phyloP scores from a whole-genome alignment of 768 basidiomycete genomes.

The Austroboletus eburneus region DNA sequence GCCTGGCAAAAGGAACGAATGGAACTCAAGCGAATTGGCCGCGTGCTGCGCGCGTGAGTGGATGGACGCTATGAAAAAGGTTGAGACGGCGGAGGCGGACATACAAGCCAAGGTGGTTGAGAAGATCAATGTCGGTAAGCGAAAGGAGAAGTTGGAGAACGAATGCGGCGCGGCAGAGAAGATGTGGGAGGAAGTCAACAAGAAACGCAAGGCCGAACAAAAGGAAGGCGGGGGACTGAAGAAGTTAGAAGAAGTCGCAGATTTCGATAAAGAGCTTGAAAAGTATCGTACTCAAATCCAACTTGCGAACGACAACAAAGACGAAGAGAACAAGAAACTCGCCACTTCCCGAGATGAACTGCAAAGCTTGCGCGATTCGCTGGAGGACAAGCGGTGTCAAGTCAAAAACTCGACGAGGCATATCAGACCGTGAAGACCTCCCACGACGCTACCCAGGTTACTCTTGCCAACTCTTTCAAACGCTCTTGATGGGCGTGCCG shows the following conservation, averaged over 20 bases:
- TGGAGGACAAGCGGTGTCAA: conserved; percentile 56
- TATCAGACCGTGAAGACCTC: conserved; percentile 66
- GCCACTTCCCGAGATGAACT: conserved; percentile 50
- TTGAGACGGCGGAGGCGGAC: conserved; percentile 52
- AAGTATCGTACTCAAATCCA: conserved; percentile 85
- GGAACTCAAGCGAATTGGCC: conserved; percentile 82
- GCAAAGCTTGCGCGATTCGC: conserved; percentile 53
- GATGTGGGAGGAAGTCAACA: conserved; percentile 59
- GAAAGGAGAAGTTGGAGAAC: conserved; percentile 45
- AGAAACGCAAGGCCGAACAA: conserved; percentile 80
- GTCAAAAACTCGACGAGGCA: conserved; percentile 50
- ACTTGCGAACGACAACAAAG: conserved; percentile 68
- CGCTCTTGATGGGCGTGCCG: conserved; percentile 87
- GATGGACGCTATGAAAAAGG: conserved; percentile 55
- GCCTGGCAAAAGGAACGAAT: conserved; percentile 85
- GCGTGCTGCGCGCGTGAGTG: conserved; percentile 89
- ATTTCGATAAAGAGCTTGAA: conserved; percentile 73
- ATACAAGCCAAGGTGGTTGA: conserved; percentile 49
- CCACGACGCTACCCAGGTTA: conserved; percentile 55
- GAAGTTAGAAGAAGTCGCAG: conserved; percentile 73
- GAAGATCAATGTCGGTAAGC: conserved; percentile 41
- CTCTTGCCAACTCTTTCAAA: conserved; percentile 79
- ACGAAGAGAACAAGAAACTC: conserved; percentile 70
- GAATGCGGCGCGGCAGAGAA: conserved; percentile 66
- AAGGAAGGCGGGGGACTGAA: conserved; percentile 91